These are phyloP conservation scores for Chlorencoelia australis DNA, from an alignment of 2,329 filamentous ascomycete species.

Conservation along the genomic window DNA sequence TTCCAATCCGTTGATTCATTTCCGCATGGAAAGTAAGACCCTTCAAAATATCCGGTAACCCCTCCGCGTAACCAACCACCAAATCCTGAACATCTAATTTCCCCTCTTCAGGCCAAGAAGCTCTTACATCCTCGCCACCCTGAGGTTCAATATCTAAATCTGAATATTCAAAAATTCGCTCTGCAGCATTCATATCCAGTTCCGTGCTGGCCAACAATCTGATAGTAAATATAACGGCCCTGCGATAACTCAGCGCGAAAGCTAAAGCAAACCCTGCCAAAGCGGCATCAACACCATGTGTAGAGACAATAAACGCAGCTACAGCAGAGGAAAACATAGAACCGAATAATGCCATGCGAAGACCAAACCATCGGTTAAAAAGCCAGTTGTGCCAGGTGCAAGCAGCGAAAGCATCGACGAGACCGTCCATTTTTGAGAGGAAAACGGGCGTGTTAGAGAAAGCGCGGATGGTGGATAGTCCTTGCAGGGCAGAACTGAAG, in stretches of 20 bases:
- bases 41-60: slow-evolving; percentile 59
- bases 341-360: slow-evolving; percentile 61
- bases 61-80: slow-evolving; percentile 60
- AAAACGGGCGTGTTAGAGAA: slow-evolving; percentile 60
- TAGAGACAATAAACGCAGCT: slow-evolving; percentile 50
- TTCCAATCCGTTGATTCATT: slow-evolving; percentile 41
- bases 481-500: slow-evolving; percentile 59
- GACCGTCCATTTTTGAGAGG: slow-evolving; percentile 54
- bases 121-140: slow-evolving; percentile 48
- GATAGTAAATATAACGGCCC: slow-evolving; percentile 51
- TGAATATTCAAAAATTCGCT: slow-evolving; percentile 65
- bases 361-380: slow-evolving; percentile 61
- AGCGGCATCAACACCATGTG: slow-evolving; percentile 51
- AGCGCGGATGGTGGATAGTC: slow-evolving; percentile 63
- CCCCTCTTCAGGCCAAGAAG: slow-evolving; percentile 65
- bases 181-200: slow-evolving; percentile 66
- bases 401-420: slow-evolving; percentile 55
- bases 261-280: slow-evolving; percentile 65
- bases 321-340: slow-evolving; percentile 56
- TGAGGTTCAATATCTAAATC: slow-evolving; percentile 56
- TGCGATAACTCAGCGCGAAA: slow-evolving; percentile 60
- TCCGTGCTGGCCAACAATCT: slow-evolving; percentile 58
- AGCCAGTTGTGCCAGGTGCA: slow-evolving; percentile 57
- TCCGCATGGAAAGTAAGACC: slow-evolving; percentile 56
- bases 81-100: slow-evolving; percentile 61